A percentile compares a stretch with the other conserved stretches of the same genome.
These are phyloP conservation scores for Aspergillus egyptiacus DNA, from an alignment of 495 filamentous ascomycete genomes.

Conservation along the genomic window DNA sequence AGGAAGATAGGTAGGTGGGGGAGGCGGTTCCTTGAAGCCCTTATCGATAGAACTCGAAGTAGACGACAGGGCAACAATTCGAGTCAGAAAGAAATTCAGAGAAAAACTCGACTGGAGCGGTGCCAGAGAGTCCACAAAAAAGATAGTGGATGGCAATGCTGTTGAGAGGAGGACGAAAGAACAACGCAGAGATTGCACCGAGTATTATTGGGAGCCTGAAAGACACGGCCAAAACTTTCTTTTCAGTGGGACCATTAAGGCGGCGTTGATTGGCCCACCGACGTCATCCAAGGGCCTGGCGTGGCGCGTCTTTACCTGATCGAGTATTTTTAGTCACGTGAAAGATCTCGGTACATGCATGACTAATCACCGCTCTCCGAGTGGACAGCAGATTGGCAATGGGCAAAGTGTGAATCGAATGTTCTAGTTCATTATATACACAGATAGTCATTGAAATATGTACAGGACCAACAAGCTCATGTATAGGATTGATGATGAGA, in stretches of 20 bases:
- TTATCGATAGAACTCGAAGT: slow-evolving; percentile 35
- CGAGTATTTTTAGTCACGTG: slow-evolving; percentile 23
- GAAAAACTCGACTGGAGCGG: too few species aligned
- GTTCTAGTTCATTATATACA: background rate
- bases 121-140: too few species aligned
- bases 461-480: background rate
- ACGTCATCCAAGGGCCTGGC: slow-evolving; percentile 25
- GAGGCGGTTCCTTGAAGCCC: slow-evolving; percentile 30
- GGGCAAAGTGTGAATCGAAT: background rate
- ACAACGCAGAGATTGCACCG: slow-evolving; percentile 2
- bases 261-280: slow-evolving; percentile 28
- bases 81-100: background rate
- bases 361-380: background rate
- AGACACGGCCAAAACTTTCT: slow-evolving; percentile 24
- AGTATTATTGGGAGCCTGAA: slow-evolving; percentile 6
- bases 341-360: slow-evolving; percentile 16
- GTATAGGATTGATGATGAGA: too few species aligned
- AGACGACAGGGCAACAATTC: background rate
- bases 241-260: slow-evolving; percentile 24
- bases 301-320: slow-evolving; percentile 25
- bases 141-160: background rate
- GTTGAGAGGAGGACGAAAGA: background rate
- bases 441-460: background rate
- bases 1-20: slow-evolving; percentile 27
- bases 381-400: background rate